Evolutionary conservation across 805 yeast genomes (phyloP).

Genomic region (Ogataea neopini): DNA sequence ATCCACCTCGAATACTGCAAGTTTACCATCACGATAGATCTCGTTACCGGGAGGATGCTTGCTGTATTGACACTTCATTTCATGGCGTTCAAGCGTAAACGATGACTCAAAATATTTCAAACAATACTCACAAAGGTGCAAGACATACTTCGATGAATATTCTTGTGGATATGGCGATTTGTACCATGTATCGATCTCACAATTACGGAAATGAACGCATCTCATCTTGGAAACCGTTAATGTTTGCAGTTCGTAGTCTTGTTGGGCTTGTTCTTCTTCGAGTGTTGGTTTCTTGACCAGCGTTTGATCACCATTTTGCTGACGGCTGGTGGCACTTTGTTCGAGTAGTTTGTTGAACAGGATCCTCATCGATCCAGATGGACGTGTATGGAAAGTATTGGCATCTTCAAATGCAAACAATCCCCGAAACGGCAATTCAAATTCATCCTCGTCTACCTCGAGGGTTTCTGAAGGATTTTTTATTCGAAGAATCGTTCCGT

Average conservation of each 20-base stretch:
- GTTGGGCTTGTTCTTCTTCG: constrained; percentile 27
- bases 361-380: constrained; percentile 38
- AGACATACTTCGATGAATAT: constrained; percentile 57
- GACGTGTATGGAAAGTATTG: constrained; percentile 60
- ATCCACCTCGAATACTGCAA: constrained; percentile 88
- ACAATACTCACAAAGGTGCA: constrained; percentile 84
- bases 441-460: constrained; percentile 39
- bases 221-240: constrained; percentile 46
- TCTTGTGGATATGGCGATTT: constrained; percentile 92
- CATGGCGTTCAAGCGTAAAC: constrained; percentile 67
- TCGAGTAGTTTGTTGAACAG: constrained; percentile 44
- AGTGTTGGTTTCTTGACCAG: constrained; percentile 22
- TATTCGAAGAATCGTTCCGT: constrained; percentile 13
- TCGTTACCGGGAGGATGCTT: constrained; percentile 89
- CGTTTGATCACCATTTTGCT: constrained; percentile 37
- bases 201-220: constrained; percentile 68
- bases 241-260: constrained; percentile 27
- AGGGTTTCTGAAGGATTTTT: constrained; percentile 15
- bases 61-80: constrained; percentile 63
- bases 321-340: constrained; percentile 42
- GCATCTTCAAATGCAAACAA: constrained; percentile 59
- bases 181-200: constrained; percentile 88
- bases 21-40: constrained; percentile 72
- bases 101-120: constrained; percentile 75
- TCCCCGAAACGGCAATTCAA: constrained; percentile 69